Evolutionary conservation across 768 basidiomycete species (phyloP).

Genomic region (Mycena epipterygia): DNA sequence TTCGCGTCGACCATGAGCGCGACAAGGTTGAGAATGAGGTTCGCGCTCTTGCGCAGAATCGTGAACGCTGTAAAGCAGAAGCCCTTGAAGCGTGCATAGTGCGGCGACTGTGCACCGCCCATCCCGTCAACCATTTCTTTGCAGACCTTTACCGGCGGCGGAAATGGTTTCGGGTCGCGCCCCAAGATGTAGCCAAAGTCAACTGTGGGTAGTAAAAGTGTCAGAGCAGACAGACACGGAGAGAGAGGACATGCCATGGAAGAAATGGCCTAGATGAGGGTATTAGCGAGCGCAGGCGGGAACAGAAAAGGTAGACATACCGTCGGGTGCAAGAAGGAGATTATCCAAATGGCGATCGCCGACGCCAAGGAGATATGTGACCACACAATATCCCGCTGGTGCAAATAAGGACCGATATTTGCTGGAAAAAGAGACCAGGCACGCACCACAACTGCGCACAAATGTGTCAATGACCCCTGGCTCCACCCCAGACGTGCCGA

Average conservation of each 20-base stretch:
- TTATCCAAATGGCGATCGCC: constrained; percentile 99
- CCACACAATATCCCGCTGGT: constrained; percentile 97
- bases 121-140: constrained; percentile 99
- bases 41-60: constrained; percentile 95
- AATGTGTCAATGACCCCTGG: constrained; percentile 96
- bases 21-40: constrained; percentile 96
- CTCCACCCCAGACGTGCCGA: constrained; percentile 96
- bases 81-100: constrained; percentile 96
- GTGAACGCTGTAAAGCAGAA: constrained; percentile 99
- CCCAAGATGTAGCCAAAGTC: constrained; percentile 99
- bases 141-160: constrained; percentile 98
- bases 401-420: constrained; percentile 29
- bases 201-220: constrained; percentile 60
- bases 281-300: not conserved
- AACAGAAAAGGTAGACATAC: constrained; percentile 51
- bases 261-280: constrained; percentile 82
- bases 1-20: constrained; percentile 98
- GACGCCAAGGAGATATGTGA: constrained; percentile 96
- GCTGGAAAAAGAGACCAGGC: not conserved
- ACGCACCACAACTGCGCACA: constrained; percentile 94
- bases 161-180: constrained; percentile 97
- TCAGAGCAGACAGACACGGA: not conserved
- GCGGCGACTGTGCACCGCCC: constrained; percentile 97
- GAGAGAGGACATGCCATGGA: constrained; percentile 76
- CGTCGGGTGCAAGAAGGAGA: constrained; percentile 91